phyloP scores from a whole-genome alignment of 495 filamentous ascomycete genomes.

The Elaphomyces granulatus region DNA sequence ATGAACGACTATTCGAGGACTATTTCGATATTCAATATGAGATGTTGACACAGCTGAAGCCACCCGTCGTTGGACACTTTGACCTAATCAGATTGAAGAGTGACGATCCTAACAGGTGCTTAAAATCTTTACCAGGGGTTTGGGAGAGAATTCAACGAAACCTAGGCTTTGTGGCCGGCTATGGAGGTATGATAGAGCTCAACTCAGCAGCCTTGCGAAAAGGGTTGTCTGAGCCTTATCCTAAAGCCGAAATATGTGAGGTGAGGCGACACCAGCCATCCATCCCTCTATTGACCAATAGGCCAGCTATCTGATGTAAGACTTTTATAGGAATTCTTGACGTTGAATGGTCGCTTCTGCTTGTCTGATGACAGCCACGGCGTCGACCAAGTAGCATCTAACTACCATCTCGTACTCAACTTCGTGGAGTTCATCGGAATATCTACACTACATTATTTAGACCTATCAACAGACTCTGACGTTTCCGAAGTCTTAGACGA shows the following conservation, averaged over 20 bases:
- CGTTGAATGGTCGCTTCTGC: constrained; percentile 63
- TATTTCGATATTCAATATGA: constrained; percentile 80
- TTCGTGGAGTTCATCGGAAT: constrained; percentile 41
- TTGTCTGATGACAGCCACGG: constrained; percentile 88
- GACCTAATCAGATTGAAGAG: constrained; percentile 78
- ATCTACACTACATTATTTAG: constrained; percentile 26
- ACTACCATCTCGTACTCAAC: constrained; percentile 45
- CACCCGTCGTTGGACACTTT: constrained; percentile 81
- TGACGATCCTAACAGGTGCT: constrained; percentile 44
- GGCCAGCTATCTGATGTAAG: too few species aligned
- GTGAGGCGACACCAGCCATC: constrained; percentile 23
- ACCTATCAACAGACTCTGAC: constrained; percentile 14
- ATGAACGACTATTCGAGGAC: constrained; percentile 56
- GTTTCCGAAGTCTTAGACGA: constrained; percentile 16
- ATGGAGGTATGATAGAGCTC: constrained; percentile 75
- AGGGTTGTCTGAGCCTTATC: constrained; percentile 84
- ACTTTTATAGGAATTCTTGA: constrained; percentile 38
- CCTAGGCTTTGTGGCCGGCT: constrained; percentile 48
- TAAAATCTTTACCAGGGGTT: constrained; percentile 41
- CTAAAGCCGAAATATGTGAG: constrained; percentile 61
- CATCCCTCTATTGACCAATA: background rate
- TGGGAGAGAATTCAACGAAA: constrained; percentile 66
- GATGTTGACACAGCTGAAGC: constrained; percentile 61
- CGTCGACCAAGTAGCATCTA: constrained; percentile 60
- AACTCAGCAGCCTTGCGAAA: constrained; percentile 80